Conservation (phyloP, 306 rosid species). For the Morella rubra region DNA sequence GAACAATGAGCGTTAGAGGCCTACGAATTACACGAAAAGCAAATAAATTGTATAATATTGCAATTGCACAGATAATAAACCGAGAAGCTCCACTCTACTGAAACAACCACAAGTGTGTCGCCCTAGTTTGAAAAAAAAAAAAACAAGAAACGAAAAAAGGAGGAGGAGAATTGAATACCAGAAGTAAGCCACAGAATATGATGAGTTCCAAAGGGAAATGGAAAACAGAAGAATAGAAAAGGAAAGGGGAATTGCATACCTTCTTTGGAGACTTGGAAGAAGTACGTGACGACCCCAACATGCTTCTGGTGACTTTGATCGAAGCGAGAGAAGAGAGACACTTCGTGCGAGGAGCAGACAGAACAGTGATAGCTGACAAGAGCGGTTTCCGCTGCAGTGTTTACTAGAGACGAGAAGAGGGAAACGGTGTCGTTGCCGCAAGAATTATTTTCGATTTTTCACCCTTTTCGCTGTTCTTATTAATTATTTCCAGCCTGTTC, state of each 20-base stretch:
- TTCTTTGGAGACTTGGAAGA: slow-evolving; percentile 37
- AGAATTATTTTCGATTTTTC: background rate
- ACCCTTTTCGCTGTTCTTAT: too few relatives aligned
- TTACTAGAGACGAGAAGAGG: background rate
- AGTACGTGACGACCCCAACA: slow-evolving; percentile 44
- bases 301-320: slow-evolving; percentile 12
- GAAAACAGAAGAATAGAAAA: background rate
- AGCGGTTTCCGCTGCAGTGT: background rate
- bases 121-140: background rate
- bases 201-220: background rate
- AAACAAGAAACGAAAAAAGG: background rate
- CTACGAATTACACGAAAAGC: too few relatives aligned
- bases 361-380: background rate
- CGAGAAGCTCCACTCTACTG: too few relatives aligned
- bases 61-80: too few relatives aligned
- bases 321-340: slow-evolving; percentile 6
- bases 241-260: slow-evolving; percentile 30
- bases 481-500: too few relatives aligned
- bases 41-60: too few relatives aligned
- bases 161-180: too few relatives aligned
- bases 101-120: too few relatives aligned
- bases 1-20: too few relatives aligned
- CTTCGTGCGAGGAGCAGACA: background rate
- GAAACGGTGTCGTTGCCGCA: too few relatives aligned
- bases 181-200: too few relatives aligned